These are phyloP conservation scores for Pseudocercospora crystallina DNA, from an alignment of 2,329 filamentous ascomycete species.

Conservation along the genomic window DNA sequence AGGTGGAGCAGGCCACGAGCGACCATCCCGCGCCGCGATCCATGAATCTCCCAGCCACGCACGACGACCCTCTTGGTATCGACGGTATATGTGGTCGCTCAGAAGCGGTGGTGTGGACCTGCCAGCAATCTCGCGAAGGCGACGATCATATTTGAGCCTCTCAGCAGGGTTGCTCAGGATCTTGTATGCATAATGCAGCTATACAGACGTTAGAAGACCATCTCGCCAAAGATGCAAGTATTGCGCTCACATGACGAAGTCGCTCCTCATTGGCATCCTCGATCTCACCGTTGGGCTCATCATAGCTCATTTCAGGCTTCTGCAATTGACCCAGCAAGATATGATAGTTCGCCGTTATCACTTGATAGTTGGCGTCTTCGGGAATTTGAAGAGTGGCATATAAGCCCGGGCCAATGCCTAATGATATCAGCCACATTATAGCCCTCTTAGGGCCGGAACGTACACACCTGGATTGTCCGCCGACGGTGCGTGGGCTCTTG, in stretches of 20 bases:
- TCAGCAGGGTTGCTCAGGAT: too few relatives aligned
- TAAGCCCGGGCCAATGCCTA: not conserved
- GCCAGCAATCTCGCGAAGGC: too few relatives aligned
- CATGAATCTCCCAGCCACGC: conserved; percentile 6
- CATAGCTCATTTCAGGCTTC: conserved; percentile 1
- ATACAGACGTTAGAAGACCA: not conserved
- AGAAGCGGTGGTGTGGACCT: not conserved
- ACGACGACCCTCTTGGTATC: too few relatives aligned
- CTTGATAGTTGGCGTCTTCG: conserved; percentile 1
- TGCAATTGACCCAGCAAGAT: not conserved
- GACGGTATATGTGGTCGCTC: not conserved
- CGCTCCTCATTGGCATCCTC: not conserved
- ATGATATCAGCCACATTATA: not conserved
- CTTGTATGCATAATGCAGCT: not conserved
- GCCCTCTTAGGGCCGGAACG: too few relatives aligned
- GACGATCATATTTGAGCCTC: too few relatives aligned
- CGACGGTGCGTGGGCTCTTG: too few relatives aligned
- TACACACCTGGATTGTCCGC: too few relatives aligned
- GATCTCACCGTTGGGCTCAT: conserved; percentile 4
- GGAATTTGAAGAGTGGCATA: conserved; percentile 7
- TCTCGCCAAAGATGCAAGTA: not conserved
- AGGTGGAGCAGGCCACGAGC: conserved; percentile 10
- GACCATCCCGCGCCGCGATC: conserved; percentile 12
- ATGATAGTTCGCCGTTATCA: conserved; percentile 1
- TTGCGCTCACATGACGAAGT: not conserved